These are phyloP conservation scores for Inonotus hispidus DNA, from an alignment of 1,284 basidiomycete genomes.

Conservation along the genomic window DNA sequence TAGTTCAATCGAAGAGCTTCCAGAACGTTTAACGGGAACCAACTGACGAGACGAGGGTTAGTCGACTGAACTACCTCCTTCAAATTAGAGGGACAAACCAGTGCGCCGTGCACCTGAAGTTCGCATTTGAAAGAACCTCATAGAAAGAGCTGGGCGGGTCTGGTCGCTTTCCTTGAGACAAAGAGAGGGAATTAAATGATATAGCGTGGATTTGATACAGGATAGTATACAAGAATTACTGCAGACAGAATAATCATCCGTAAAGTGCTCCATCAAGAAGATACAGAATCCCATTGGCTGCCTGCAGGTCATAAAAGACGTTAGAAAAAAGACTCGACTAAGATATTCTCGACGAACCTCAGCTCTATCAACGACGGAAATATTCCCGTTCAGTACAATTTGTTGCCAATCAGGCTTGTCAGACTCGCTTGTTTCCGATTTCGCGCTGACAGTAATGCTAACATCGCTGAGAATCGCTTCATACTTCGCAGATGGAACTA, in stretches of 20 bases:
- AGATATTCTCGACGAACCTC: slow-evolving; percentile 38
- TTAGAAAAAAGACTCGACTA: slow-evolving; percentile 1
- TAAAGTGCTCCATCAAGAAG: slow-evolving; percentile 60
- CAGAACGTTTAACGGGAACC: too few species aligned
- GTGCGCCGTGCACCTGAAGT: too few species aligned
- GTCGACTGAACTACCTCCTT: too few species aligned
- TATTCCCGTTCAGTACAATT: slow-evolving; percentile 47
- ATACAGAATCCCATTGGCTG: slow-evolving; percentile 63
- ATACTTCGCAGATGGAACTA: slow-evolving; percentile 33
- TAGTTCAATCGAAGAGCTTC: too few species aligned
- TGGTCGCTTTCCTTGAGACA: too few species aligned
- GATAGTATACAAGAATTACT: not conserved
- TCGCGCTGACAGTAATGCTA: slow-evolving; percentile 41
- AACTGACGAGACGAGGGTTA: too few species aligned
- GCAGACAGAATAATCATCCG: slow-evolving; percentile 8
- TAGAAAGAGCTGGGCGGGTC: too few species aligned
- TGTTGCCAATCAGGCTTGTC: slow-evolving; percentile 49
- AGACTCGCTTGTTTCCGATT: slow-evolving; percentile 31
- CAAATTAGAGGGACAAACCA: too few species aligned
- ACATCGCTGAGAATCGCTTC: slow-evolving; percentile 52
- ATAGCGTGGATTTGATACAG: not conserved
- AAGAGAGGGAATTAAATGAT: not conserved
- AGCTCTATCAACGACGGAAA: slow-evolving; percentile 49
- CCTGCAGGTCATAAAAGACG: slow-evolving; percentile 35
- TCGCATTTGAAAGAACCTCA: too few species aligned